phyloP scores from a whole-genome alignment of 2,329 filamentous ascomycete genomes.

The Nannizziopsis barbatae region DNA sequence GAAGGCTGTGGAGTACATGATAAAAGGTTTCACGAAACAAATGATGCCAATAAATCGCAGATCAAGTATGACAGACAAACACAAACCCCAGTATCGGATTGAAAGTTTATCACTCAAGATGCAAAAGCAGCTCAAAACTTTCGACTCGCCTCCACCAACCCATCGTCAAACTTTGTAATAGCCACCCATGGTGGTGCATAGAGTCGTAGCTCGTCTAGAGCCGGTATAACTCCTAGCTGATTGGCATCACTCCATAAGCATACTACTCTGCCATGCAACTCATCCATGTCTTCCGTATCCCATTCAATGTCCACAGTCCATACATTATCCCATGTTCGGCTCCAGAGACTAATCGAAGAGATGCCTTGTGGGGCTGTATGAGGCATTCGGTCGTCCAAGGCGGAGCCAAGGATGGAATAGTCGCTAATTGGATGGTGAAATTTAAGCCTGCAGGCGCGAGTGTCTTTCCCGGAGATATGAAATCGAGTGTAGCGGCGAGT shows the following conservation, averaged over 20 bases:
- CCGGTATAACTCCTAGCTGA: conserved; percentile 58
- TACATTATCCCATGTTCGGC: conserved; percentile 61
- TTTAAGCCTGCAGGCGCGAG: conserved; percentile 62
- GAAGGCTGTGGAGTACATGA: too few species aligned
- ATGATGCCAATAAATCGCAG: too few species aligned
- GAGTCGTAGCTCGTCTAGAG: conserved; percentile 64
- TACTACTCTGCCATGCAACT: conserved; percentile 53
- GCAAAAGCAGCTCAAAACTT: conserved; percentile 17
- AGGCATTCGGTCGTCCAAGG: conserved; percentile 51
- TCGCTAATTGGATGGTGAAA: conserved; percentile 57
- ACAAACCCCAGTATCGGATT: too few species aligned
- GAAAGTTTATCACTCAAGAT: too few species aligned
- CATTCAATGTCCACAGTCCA: conserved; percentile 69
- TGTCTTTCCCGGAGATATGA: conserved; percentile 59
- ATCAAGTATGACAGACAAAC: too few species aligned
- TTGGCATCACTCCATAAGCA: conserved; percentile 90
- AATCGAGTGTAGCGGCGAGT: conserved; percentile 44
- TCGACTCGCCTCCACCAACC: conserved; percentile 70
- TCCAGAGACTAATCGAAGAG: conserved; percentile 65
- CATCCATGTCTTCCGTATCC: conserved; percentile 33
- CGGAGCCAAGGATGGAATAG: conserved; percentile 53
- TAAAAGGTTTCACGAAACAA: too few species aligned
- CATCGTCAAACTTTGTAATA: conserved; percentile 62
- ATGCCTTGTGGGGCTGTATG: conserved; percentile 52
- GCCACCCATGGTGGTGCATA: conserved; percentile 73